These are phyloP conservation scores for Neurospora sp. DNA, from an alignment of 2,329 filamentous ascomycete genomes.

Conservation along the genomic window DNA sequence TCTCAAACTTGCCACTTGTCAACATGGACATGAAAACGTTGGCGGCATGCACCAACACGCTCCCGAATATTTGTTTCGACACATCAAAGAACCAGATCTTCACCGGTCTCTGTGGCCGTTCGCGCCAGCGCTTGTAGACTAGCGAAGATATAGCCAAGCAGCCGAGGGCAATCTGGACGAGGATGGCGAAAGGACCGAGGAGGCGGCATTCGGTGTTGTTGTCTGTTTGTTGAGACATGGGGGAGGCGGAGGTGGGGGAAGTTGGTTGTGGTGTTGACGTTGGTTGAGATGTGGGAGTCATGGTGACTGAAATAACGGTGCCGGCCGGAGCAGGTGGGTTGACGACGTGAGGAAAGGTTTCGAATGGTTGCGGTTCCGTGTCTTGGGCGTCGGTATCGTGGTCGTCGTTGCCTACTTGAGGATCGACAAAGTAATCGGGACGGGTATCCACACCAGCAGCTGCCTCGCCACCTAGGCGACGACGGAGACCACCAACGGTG, in stretches of 20 bases:
- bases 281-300: slow-evolving; percentile 9
- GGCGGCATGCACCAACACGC: slow-evolving; percentile 78
- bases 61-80: slow-evolving; percentile 94
- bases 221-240: slow-evolving; percentile 2
- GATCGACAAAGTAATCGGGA: neutral
- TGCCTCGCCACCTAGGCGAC: neutral
- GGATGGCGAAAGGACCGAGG: slow-evolving; percentile 78
- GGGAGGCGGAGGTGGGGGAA: slow-evolving; percentile 2
- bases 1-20: slow-evolving; percentile 72
- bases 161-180: slow-evolving; percentile 83
- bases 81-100: slow-evolving; percentile 98
- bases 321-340: neutral
- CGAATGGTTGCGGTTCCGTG: neutral
- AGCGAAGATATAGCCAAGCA: slow-evolving; percentile 73
- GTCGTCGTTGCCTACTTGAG: neutral
- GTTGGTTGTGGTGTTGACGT: neutral
- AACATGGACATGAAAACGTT: slow-evolving; percentile 97
- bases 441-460: neutral
- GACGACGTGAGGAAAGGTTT: neutral
- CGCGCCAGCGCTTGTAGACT: slow-evolving; percentile 87
- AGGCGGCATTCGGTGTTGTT: slow-evolving; percentile 60
- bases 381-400: neutral
- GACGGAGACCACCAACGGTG: neutral
- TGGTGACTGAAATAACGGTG: slow-evolving; percentile 10
- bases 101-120: slow-evolving; percentile 80